These are phyloP conservation scores for Candida tallmaniae DNA, from an alignment of 805 yeast genomes.

Conservation along the genomic window DNA sequence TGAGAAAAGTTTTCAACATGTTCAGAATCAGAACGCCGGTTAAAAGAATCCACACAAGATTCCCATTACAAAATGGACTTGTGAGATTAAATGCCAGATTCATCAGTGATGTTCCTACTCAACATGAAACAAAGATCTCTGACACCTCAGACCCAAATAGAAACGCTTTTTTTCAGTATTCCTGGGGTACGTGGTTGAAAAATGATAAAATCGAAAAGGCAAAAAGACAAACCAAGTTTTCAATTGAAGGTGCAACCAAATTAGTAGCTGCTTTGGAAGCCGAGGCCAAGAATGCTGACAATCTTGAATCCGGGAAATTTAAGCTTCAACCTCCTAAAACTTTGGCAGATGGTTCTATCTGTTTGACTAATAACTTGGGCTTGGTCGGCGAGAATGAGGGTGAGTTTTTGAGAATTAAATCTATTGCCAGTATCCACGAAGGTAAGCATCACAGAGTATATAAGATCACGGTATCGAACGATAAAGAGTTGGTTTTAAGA, in stretches of 20 bases:
- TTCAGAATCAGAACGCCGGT: too few species aligned
- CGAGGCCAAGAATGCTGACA: constrained; percentile 10
- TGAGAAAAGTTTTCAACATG: too few species aligned
- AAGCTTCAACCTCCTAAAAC: constrained; percentile 30
- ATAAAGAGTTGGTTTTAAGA: constrained; percentile 65
- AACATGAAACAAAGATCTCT: constrained; percentile 49
- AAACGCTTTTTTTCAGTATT: constrained; percentile 71
- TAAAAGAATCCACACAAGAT: too few species aligned
- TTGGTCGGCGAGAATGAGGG: constrained; percentile 42
- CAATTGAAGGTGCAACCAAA: constrained; percentile 68
- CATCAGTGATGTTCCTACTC: constrained; percentile 22
- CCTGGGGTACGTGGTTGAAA: constrained; percentile 94
- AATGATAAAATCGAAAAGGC: constrained; percentile 72
- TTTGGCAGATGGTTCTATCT: constrained; percentile 38
- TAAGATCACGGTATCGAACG: constrained; percentile 60
- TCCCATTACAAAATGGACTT: too few species aligned
- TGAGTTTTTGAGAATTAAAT: constrained; percentile 44
- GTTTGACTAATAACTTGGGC: constrained; percentile 47
- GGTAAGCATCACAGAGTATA: constrained; percentile 92
- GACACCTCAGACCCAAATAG: constrained; percentile 66
- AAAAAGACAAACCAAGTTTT: constrained; percentile 74
- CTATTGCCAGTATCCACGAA: constrained; percentile 82
- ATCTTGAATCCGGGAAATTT: constrained; percentile 16
- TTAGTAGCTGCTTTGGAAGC: constrained; percentile 41
- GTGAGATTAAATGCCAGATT: too few species aligned